These are phyloP conservation scores for Xylariaceae sp. DNA, from an alignment of 2,329 filamentous ascomycete species.

Conservation along the genomic window DNA sequence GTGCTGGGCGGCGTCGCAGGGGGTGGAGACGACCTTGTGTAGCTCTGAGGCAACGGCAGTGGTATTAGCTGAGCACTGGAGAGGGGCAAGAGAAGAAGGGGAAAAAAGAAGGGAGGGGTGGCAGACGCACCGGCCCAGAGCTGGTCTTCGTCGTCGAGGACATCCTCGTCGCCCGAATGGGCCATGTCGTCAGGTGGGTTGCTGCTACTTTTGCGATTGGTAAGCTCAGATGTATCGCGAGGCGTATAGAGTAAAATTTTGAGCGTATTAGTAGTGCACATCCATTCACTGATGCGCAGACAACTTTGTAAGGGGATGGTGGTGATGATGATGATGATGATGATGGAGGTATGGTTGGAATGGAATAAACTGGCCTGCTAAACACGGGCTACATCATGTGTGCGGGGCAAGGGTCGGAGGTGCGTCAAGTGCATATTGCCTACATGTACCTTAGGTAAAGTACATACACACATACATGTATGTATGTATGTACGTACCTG, in stretches of 20 bases:
- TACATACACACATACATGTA: no score
- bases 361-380: neutral
- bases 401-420: no score
- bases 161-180: constrained; percentile 62
- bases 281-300: no score
- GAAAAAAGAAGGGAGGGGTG: constrained; percentile 11
- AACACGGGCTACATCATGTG: no score
- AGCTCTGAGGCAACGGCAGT: constrained; percentile 39
- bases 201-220: constrained; percentile 7
- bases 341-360: neutral
- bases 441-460: no score
- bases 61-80: constrained; percentile 2
- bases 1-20: constrained; percentile 44
- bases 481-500: no score
- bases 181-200: constrained; percentile 40
- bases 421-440: no score
- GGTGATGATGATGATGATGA: neutral
- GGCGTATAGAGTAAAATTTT: no score
- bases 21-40: constrained; percentile 41
- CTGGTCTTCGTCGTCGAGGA: constrained; percentile 73
- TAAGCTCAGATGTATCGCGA: no score
- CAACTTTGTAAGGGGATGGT: no score
- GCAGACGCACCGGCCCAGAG: constrained; percentile 76
- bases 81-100: constrained; percentile 3
- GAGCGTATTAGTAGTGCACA: no score